Conservation (phyloP, 805 yeast species). For the Kazachstania taianensis region DNA sequence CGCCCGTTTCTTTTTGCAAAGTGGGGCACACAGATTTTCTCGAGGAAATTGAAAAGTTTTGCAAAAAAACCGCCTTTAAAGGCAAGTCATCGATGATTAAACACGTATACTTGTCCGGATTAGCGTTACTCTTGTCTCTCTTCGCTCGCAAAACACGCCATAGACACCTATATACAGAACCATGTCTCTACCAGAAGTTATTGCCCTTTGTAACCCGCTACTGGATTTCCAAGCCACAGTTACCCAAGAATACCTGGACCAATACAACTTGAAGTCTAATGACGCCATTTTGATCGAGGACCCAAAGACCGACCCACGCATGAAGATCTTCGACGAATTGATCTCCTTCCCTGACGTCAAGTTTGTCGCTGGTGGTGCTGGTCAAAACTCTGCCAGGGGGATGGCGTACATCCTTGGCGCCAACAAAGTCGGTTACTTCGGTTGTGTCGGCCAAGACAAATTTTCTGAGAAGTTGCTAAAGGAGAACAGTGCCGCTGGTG, state of each 20-base stretch:
- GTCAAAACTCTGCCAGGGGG: conserved; percentile 97
- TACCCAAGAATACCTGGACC: conserved; percentile 54
- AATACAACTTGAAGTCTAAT: conserved; percentile 77
- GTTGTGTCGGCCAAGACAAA: conserved; percentile 90
- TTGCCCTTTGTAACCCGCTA: conserved; percentile 88
- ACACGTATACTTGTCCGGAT: too few species aligned
- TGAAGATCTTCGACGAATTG: conserved; percentile 78
- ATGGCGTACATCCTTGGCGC: conserved; percentile 86
- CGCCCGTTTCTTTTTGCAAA: too few species aligned
- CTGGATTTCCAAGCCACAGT: conserved; percentile 79
- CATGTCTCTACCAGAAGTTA: conserved; percentile 31
- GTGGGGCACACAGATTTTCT: too few species aligned
- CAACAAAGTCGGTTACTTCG: conserved; percentile 82
- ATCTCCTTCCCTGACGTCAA: conserved; percentile 49
- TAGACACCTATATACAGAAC: not conserved
- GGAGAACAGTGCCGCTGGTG: conserved; percentile 86
- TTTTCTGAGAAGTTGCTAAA: conserved; percentile 69
- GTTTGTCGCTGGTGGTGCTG: conserved; percentile 97
- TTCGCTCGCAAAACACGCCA: not conserved
- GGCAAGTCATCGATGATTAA: too few species aligned
- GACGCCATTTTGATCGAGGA: conserved; percentile 72
- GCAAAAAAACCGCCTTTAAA: too few species aligned
- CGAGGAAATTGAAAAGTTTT: too few species aligned
- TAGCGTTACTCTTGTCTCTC: too few species aligned
- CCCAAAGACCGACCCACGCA: conserved; percentile 61